Percentiles rank a stretch among this genome's conserved stretches.
Conservation (phyloP, 306 rosid genomes). For the Lathyrus aphaca region DNA sequence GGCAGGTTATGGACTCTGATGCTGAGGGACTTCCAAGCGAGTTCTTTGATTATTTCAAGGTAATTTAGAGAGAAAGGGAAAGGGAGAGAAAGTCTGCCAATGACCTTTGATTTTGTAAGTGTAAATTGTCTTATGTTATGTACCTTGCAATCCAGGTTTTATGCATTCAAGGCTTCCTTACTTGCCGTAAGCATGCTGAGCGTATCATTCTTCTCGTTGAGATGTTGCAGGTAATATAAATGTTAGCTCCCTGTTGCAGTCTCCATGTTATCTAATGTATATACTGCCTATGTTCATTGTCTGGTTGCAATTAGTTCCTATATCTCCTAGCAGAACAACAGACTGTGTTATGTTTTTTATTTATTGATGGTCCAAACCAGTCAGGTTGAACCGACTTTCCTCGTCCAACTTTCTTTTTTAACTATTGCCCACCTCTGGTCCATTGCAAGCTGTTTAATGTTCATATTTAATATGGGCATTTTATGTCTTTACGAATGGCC, state of each 20-base stretch:
- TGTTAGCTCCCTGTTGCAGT: slow-evolving; percentile 16
- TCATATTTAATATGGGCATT: slow-evolving; percentile 1
- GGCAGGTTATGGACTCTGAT: slow-evolving; percentile 98
- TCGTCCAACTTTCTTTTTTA: slow-evolving; percentile 6
- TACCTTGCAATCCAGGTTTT: slow-evolving; percentile 65
- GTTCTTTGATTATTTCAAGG: slow-evolving; percentile 97
- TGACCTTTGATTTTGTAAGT: slow-evolving; percentile 24
- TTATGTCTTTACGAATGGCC: slow-evolving; percentile 2
- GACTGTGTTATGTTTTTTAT: slow-evolving; percentile 13
- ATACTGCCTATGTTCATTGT: slow-evolving; percentile 10
- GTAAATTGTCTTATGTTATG: slow-evolving; percentile 38
- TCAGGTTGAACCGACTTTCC: neutral
- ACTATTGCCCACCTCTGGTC: neutral
- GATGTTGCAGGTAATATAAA: slow-evolving; percentile 86
- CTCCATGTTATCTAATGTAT: slow-evolving; percentile 16
- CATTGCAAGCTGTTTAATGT: slow-evolving; percentile 22
- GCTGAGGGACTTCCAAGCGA: slow-evolving; percentile 98
- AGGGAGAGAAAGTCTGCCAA: slow-evolving; percentile 7
- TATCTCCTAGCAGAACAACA: slow-evolving; percentile 14
- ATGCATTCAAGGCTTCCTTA: slow-evolving; percentile 99
- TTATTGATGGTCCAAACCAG: slow-evolving; percentile 21
- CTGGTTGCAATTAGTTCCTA: slow-evolving; percentile 15
- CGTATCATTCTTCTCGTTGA: slow-evolving; percentile 95
- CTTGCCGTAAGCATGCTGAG: slow-evolving; percentile 98
- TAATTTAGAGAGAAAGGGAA: slow-evolving; percentile 22